These are phyloP conservation scores for Solanum chacoense DNA, from an alignment of 305 asterid genomes.

Conservation along the genomic window DNA sequence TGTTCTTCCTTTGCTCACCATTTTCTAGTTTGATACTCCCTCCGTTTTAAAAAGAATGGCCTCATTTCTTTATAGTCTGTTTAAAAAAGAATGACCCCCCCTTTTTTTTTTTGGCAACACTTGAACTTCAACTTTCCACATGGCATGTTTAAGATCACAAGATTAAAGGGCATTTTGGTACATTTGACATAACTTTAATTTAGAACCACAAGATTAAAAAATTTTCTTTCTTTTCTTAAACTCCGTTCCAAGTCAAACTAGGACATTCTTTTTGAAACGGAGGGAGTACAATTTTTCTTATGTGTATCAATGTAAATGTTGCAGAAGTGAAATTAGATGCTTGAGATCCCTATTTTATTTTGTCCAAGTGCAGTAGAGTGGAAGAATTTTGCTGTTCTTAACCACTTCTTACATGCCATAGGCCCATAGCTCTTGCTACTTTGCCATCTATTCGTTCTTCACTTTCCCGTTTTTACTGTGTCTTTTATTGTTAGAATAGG, in stretches of 20 bases:
- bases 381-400: not conserved
- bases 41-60: too few relatives aligned
- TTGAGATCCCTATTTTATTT: not conserved
- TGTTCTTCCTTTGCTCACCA: not conserved
- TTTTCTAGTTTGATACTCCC: not conserved
- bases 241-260: too few relatives aligned
- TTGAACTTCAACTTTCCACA: too few relatives aligned
- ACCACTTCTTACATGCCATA: not conserved
- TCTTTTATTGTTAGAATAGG: not conserved
- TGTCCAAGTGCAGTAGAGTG: not conserved
- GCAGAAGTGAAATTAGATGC: not conserved
- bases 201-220: too few relatives aligned
- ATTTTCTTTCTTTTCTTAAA: too few relatives aligned
- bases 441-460: not conserved
- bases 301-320: not conserved
- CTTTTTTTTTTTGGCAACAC: too few relatives aligned
- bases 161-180: too few relatives aligned
- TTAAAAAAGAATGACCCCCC: too few relatives aligned
- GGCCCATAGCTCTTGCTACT: not conserved
- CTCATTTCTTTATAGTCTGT: too few relatives aligned
- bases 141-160: too few relatives aligned
- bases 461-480: not conserved
- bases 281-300: not conserved
- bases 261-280: too few relatives aligned
- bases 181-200: too few relatives aligned